Conservation (phyloP, 768 basidiomycete species). For the Russula sp. region DNA sequence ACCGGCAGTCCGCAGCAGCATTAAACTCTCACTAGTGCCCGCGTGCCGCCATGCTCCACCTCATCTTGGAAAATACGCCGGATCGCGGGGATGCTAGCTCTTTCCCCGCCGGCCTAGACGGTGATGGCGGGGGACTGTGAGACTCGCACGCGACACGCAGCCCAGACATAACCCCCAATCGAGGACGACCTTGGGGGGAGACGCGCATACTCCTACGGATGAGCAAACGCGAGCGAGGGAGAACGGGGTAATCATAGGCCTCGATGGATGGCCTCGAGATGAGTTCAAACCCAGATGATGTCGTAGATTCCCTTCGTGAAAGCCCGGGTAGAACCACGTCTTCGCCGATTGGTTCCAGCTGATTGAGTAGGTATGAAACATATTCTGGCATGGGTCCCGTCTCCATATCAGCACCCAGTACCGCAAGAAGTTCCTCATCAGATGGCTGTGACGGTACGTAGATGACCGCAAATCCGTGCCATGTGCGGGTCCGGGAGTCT, state of each 20-base stretch:
- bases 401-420: slow-evolving; percentile 6
- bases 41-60: slow-evolving; percentile 11
- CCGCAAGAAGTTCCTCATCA: slow-evolving; percentile 26
- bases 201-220: slow-evolving; percentile 13
- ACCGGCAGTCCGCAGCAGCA: slow-evolving; percentile 2
- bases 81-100: slow-evolving; percentile 5
- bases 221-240: slow-evolving; percentile 16
- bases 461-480: slow-evolving; percentile 24
- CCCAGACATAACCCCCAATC: slow-evolving; percentile 9
- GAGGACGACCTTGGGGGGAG: background rate
- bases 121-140: background rate
- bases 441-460: slow-evolving; percentile 16
- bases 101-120: background rate
- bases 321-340: slow-evolving; percentile 10
- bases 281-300: slow-evolving; percentile 16
- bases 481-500: background rate
- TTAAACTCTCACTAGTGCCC: slow-evolving; percentile 7
- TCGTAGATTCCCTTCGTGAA: slow-evolving; percentile 16
- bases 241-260: slow-evolving; percentile 20
- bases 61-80: slow-evolving; percentile 17
- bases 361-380: slow-evolving; percentile 19
- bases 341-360: slow-evolving; percentile 24
- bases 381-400: slow-evolving; percentile 24
- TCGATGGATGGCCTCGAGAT: slow-evolving; percentile 27
- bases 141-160: slow-evolving; percentile 10